phyloP scores from a whole-genome alignment of 257 asterid genomes.

The Nemophila menziesii region DNA sequence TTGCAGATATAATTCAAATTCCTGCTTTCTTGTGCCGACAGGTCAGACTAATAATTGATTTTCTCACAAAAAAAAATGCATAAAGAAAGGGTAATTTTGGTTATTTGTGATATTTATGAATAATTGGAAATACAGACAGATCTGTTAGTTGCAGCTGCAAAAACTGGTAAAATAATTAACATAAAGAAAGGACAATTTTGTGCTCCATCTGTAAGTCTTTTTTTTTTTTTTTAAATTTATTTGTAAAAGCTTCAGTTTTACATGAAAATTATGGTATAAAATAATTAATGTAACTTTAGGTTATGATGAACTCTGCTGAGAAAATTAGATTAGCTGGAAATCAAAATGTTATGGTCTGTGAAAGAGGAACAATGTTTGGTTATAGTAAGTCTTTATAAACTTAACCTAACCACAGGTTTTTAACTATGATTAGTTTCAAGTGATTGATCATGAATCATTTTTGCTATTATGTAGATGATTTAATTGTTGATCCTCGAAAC shows the following conservation, averaged over 20 bases:
- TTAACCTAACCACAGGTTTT: neutral
- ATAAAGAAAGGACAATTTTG: slow-evolving; percentile 95
- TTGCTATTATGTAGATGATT: slow-evolving; percentile 52
- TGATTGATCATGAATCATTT: neutral
- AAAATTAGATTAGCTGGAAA: slow-evolving; percentile 91
- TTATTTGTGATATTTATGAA: slow-evolving; percentile 5
- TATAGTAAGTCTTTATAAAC: slow-evolving; percentile 45
- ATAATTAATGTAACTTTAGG: slow-evolving; percentile 33
- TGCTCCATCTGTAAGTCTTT: slow-evolving; percentile 57
- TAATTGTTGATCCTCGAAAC: slow-evolving; percentile 97
- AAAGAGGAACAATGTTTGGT: slow-evolving; percentile 99
- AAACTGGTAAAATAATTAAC: slow-evolving; percentile 75
- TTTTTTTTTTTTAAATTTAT: neutral
- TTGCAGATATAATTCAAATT: slow-evolving; percentile 93
- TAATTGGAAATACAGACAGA: slow-evolving; percentile 51
- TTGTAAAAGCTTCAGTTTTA: neutral
- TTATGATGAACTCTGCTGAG: slow-evolving; percentile 88
- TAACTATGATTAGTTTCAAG: neutral
- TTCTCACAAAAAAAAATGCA: neutral
- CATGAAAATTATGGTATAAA: too few species aligned
- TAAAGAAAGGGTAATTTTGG: too few species aligned
- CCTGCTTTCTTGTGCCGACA: slow-evolving; percentile 98
- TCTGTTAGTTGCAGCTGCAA: slow-evolving; percentile 91
- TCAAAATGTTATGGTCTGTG: slow-evolving; percentile 95
- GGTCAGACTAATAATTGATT: slow-evolving; percentile 25